Percentiles rank a stretch among this genome's conserved stretches.
phyloP scores from a whole-genome alignment of 768 basidiomycete genomes.

The Brasilioporus rufonigricans region DNA sequence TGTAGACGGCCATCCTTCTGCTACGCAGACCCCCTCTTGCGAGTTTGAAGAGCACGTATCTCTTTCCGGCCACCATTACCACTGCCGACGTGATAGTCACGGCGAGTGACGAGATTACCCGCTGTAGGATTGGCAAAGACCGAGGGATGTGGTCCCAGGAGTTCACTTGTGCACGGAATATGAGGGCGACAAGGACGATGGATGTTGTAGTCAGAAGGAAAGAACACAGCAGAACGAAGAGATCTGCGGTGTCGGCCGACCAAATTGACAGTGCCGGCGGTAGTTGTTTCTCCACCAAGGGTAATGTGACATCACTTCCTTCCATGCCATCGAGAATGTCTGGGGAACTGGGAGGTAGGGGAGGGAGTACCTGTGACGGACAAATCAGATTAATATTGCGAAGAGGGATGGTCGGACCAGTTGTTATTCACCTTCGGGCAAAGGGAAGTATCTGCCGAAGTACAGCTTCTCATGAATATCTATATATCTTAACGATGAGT shows the following conservation, averaged over 20 bases:
- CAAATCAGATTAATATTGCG: neutral
- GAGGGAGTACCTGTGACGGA: neutral
- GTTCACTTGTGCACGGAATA: neutral
- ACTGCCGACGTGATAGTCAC: conserved; percentile 13
- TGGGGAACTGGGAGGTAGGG: neutral
- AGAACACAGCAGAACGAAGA: conserved; percentile 6
- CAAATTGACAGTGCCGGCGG: neutral
- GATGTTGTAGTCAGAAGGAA: conserved; percentile 1
- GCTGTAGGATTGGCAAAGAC: conserved; percentile 7
- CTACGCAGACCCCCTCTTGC: conserved; percentile 9
- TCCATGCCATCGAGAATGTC: neutral
- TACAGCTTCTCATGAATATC: no score
- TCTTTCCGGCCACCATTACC: conserved; percentile 13
- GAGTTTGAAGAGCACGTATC: conserved; percentile 17
- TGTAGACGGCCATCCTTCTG: conserved; percentile 14
- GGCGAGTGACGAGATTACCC: conserved; percentile 10
- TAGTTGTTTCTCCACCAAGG: neutral
- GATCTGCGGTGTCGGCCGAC: conserved; percentile 5
- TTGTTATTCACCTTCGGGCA: neutral
- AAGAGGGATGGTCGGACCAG: neutral
- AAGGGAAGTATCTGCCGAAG: no score
- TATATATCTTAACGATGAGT: no score
- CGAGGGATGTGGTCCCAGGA: neutral
- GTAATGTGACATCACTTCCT: neutral
- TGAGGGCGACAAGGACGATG: conserved; percentile 3